Conservation (phyloP, 1,139 yeast species). For the Saccharomyces hybrid region DNA sequence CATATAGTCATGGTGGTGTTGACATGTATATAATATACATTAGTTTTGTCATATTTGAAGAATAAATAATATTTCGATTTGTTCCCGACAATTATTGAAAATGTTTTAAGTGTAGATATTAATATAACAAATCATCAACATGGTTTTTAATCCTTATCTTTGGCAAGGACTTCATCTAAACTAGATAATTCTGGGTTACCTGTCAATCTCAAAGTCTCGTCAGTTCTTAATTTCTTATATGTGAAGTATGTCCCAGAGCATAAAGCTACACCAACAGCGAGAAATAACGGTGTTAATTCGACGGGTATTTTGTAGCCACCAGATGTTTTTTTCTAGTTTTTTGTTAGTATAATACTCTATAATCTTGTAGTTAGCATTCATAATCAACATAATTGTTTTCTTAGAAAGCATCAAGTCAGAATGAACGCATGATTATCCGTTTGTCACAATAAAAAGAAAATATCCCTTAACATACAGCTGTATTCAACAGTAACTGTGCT, state of each 20-base stretch:
- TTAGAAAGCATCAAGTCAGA: neutral
- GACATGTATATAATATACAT: neutral
- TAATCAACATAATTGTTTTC: neutral
- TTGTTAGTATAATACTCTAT: neutral
- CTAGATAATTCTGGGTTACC: slow-evolving; percentile 45
- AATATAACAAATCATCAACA: neutral
- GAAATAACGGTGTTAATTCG: slow-evolving; percentile 67
- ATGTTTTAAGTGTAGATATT: neutral
- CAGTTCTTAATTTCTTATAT: slow-evolving; percentile 63
- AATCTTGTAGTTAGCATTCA: neutral
- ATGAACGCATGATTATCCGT: neutral
- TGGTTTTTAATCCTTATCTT: slow-evolving; percentile 29
- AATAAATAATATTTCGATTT: neutral
- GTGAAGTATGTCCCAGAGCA: slow-evolving; percentile 61
- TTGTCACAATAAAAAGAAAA: neutral
- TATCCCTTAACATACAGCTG: slow-evolving; percentile 27
- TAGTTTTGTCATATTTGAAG: neutral
- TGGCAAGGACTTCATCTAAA: slow-evolving; percentile 51
- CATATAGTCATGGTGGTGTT: neutral
- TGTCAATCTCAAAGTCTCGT: slow-evolving; percentile 59
- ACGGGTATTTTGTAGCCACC: slow-evolving; percentile 45
- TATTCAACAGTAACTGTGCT: slow-evolving; percentile 38
- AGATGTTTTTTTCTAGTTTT: slow-evolving; percentile 32
- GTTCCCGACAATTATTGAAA: neutral
- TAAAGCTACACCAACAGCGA: slow-evolving; percentile 58